Base-by-base conservation (phyloP, 1,284 basidiomycete species). In the Inonotus hispidus region DNA sequence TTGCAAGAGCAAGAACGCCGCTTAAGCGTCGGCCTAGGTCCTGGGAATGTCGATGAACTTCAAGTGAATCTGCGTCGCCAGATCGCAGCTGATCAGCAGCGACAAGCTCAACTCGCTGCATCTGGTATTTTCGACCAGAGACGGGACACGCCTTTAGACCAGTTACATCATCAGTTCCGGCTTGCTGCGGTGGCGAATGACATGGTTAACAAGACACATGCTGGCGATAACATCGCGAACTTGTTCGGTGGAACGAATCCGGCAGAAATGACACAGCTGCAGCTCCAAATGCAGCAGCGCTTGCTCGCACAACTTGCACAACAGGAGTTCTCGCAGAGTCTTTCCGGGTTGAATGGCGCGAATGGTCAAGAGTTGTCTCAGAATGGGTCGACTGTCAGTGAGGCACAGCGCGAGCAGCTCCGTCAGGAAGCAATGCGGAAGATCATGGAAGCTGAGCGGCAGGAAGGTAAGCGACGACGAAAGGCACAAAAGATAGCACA, bases 401-500 rank as follows among this genome's bases (percentile, higher is more conserved):
- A 89, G 62, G 21, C 41, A 10, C 53, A 55, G 35, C 87, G 90
- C 67, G 88, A 90, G 60, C 78, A 83, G 2, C 72, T 94, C 25
- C 77, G 85, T 62, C 77, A 77, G 27, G 90, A 93, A 71, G 88
- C 92, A 0, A 88, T 92, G 84, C 81, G 86, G 62, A 91, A 92
- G 75, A 95, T 95, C 66, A 78, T 88, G 71, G 91, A 94, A 72
- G 87, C 92, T 1, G 93, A 95, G 71, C 82, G 81, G 67, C 87
- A 89, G 82, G 93, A 95, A 71, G 88, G 88, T 69, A 89, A 84
- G 71, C 80, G 92, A 53, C 81, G 90, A 63, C 78, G 84, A 55
- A 92, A 91, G 69, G 87, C 91, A 19, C 81, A 83, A 43, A 95
- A 95, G 73, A 93, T 95, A 66, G 85, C 88, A 29, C 84, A 90